These are phyloP conservation scores for thale cress (Arabidopsis thaliana) DNA, from an alignment of 345 rosid genomes.

Conservation along the genomic window TAIR10.1 NC_003071.7:14827001-14827500, in stretches of 20 bases:
- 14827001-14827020: background rate
- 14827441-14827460: slow-evolving; percentile 7
- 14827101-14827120: background rate
- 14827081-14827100: background rate
- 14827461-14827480: slow-evolving; percentile 10
- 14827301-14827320: background rate
- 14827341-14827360: slow-evolving; percentile 19
- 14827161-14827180: slow-evolving; percentile 1
- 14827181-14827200: background rate
- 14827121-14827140: slow-evolving; percentile 6
- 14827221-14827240: background rate
- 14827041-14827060: slow-evolving; percentile 1
- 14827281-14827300: background rate
- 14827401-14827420: background rate
- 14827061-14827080: background rate
- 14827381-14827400: slow-evolving; percentile 4
- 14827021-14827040: background rate
- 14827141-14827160: slow-evolving; percentile 10
- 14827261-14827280: background rate
- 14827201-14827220: background rate
- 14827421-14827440: slow-evolving; percentile 28
- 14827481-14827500: slow-evolving; percentile 29
- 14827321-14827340: background rate
- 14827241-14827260: background rate
- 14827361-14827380: slow-evolving; percentile 25